phyloP scores from a whole-genome alignment of 176 grass and related monocot species.

The Oryza nivara region DNA sequence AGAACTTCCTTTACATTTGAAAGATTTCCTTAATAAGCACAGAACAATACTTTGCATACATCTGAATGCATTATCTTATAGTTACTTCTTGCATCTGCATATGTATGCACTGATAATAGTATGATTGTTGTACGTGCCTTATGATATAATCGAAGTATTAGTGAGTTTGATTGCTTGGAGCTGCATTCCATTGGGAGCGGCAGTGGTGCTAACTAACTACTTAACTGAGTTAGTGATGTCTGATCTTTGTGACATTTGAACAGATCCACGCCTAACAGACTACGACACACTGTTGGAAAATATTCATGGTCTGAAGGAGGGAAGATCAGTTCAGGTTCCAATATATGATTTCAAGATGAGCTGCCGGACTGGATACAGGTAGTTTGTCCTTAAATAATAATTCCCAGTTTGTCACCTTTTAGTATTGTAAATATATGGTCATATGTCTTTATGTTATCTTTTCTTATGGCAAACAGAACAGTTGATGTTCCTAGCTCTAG shows the following conservation, averaged over 20 bases:
- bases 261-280: conserved; percentile 94
- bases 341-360: conserved; percentile 98
- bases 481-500: conserved; percentile 81
- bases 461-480: conserved; percentile 64
- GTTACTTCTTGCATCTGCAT: conserved; percentile 32
- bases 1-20: background rate
- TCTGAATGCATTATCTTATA: conserved; percentile 4
- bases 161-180: background rate
- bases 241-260: conserved; percentile 39
- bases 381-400: conserved; percentile 20
- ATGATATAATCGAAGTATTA: conserved; percentile 16
- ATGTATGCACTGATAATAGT: background rate
- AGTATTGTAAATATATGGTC: conserved; percentile 19
- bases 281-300: conserved; percentile 96
- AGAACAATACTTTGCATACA: background rate
- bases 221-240: conserved; percentile 10
- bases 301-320: conserved; percentile 84
- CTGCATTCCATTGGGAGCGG: conserved; percentile 5
- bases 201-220: conserved; percentile 9
- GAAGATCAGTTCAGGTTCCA: conserved; percentile 84
- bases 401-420: conserved; percentile 12
- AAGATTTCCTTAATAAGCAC: background rate
- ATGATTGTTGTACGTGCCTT: background rate
- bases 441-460: conserved; percentile 32
- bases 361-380: conserved; percentile 90